Conservation (phyloP, 805 yeast species). For the Starmera dryadoides region DNA sequence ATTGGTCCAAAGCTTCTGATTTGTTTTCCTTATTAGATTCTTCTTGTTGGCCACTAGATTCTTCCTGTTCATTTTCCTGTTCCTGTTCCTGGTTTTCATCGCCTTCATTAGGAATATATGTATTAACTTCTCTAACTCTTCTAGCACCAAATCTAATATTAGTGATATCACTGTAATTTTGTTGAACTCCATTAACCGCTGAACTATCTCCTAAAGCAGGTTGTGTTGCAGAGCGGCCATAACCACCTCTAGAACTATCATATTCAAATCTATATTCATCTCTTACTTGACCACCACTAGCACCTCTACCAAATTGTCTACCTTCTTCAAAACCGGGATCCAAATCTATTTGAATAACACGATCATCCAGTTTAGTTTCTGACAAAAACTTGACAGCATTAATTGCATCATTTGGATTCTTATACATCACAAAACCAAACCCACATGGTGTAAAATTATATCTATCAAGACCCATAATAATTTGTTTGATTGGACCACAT, state of each 20-base stretch:
- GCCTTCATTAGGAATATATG: constrained; percentile 15
- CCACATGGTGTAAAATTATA: constrained; percentile 93
- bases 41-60: neutral
- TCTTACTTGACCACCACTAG: constrained; percentile 84
- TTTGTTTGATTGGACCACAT: constrained; percentile 69
- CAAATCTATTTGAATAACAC: constrained; percentile 74
- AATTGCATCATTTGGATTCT: constrained; percentile 60
- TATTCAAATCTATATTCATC: constrained; percentile 54
- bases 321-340: constrained; percentile 97
- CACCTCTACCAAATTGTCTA: constrained; percentile 91
- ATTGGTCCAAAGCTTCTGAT: too few species aligned
- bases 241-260: constrained; percentile 40
- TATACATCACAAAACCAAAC: constrained; percentile 85
- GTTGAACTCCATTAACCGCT: too few species aligned
- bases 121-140: constrained; percentile 16
- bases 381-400: constrained; percentile 78
- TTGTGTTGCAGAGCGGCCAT: constrained; percentile 18
- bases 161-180: constrained; percentile 1
- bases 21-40: too few species aligned
- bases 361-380: constrained; percentile 79
- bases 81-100: constrained; percentile 10
- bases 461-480: constrained; percentile 93
- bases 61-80: neutral
- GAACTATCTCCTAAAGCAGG: constrained; percentile 4
- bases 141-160: constrained; percentile 24